phyloP scores from a whole-genome alignment of 192 early-diverging fungal genomes.

The Podila epicladia region DNA sequence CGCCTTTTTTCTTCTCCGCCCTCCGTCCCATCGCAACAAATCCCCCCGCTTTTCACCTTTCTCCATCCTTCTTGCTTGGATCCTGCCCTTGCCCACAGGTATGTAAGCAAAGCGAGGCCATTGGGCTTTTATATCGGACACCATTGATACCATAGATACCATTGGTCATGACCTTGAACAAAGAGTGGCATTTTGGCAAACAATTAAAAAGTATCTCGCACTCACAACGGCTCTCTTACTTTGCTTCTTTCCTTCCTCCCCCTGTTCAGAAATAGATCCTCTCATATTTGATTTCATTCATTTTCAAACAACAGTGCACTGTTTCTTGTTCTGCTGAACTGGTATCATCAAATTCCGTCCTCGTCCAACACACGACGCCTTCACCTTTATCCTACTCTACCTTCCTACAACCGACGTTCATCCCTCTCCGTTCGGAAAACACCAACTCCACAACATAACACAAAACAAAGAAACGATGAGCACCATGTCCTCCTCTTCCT shows the following conservation, averaged over 20 bases:
- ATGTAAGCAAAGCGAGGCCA: background rate
- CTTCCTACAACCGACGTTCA: background rate
- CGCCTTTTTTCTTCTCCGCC: background rate
- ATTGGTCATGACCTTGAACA: background rate
- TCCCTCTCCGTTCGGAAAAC: background rate
- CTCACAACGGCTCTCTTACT: conserved; percentile 5
- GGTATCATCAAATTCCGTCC: too few species aligned
- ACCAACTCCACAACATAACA: too few species aligned
- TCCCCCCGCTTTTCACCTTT: background rate
- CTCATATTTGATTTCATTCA: conserved; percentile 4
- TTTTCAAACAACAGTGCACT: background rate
- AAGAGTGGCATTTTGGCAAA: background rate
- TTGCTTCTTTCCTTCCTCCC: conserved; percentile 8
- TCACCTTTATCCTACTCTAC: background rate
- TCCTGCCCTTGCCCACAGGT: background rate
- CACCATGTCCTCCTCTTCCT: conserved; percentile 31
- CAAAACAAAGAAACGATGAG: conserved; percentile 19
- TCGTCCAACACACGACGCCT: background rate
- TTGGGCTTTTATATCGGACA: background rate
- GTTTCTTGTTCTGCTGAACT: background rate
- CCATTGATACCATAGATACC: background rate
- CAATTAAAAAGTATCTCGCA: background rate
- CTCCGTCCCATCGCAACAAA: conserved; percentile 1
- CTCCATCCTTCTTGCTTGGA: background rate
- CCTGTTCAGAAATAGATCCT: background rate